Evolutionary conservation across 2,329 filamentous ascomycete genomes (phyloP).

Genomic region (Venturia carpophila): DNA sequence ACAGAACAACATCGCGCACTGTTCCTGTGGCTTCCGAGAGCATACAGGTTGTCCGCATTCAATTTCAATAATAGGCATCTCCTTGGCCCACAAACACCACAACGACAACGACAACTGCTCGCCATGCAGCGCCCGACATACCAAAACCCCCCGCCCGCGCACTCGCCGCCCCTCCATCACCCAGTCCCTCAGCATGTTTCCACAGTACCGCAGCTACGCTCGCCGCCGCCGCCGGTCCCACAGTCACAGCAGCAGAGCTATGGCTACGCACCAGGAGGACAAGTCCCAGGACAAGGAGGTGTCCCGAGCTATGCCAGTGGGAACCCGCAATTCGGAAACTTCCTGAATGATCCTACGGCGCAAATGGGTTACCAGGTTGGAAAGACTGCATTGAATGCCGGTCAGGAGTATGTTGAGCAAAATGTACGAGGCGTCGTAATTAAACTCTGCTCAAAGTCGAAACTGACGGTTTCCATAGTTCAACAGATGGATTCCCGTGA

Average conservation of each 20-base stretch:
- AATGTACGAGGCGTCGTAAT: constrained; percentile 55
- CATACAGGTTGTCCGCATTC: background rate
- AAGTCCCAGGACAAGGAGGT: constrained; percentile 37
- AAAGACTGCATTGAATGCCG: constrained; percentile 82
- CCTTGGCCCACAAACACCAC: background rate
- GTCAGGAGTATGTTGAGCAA: constrained; percentile 90
- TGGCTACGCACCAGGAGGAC: constrained; percentile 63
- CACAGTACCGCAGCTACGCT: constrained; percentile 92
- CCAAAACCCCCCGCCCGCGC: constrained; percentile 59
- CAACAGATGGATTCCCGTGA: constrained; percentile 81
- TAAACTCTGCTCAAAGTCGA: background rate
- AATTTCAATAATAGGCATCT: background rate
- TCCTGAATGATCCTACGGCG: constrained; percentile 91
- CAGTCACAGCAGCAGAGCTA: constrained; percentile 58
- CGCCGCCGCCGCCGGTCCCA: constrained; percentile 72
- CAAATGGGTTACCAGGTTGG: constrained; percentile 94
- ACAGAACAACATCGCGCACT: background rate
- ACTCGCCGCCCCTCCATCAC: constrained; percentile 89
- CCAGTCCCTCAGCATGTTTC: constrained; percentile 98
- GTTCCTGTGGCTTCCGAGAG: constrained; percentile 1
- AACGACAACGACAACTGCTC: constrained; percentile 18
- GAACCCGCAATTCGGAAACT: constrained; percentile 66
- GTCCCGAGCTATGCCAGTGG: constrained; percentile 32
- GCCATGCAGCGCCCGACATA: constrained; percentile 83
- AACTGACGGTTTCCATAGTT: constrained; percentile 40